A percentile compares a stretch with the other conserved stretches of the same genome.
Conservation (phyloP, 208 protist species). For the Leishmania martiniquensis region DNA sequence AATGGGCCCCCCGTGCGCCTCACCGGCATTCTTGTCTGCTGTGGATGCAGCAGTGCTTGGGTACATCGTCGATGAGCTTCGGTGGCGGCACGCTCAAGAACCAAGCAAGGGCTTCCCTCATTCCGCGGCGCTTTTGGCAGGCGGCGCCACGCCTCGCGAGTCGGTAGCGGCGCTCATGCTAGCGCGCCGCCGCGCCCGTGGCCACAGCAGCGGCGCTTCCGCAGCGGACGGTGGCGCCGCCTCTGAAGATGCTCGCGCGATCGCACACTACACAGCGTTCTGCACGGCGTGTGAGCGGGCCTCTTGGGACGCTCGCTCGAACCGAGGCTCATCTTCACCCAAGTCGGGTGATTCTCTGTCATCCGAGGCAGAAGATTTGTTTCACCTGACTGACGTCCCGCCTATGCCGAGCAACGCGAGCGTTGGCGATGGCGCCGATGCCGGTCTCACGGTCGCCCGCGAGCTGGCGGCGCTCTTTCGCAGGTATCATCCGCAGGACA, state of each 20-base stretch:
- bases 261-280: slow-evolving; percentile 21
- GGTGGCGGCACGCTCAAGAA: slow-evolving; percentile 13
- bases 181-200: background rate
- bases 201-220: background rate
- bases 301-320: background rate
- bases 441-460: slow-evolving; percentile 2
- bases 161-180: background rate
- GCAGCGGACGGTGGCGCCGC: background rate
- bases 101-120: background rate
- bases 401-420: background rate
- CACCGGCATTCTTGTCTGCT: slow-evolving; percentile 15
- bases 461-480: slow-evolving; percentile 39
- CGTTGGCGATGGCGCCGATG: background rate
- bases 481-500: background rate
- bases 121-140: background rate
- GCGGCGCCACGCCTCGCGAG: background rate
- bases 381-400: slow-evolving; percentile 16
- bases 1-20: background rate
- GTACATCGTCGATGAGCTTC: slow-evolving; percentile 32
- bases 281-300: slow-evolving; percentile 17
- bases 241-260: slow-evolving; percentile 1
- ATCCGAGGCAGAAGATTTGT: slow-evolving; percentile 13
- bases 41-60: slow-evolving; percentile 26
- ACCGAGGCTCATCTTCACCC: background rate
- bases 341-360: background rate